These are phyloP conservation scores for Ambrosia hybrid DNA, from an alignment of 140 eudicot species.

Conservation along the genomic window DNA sequence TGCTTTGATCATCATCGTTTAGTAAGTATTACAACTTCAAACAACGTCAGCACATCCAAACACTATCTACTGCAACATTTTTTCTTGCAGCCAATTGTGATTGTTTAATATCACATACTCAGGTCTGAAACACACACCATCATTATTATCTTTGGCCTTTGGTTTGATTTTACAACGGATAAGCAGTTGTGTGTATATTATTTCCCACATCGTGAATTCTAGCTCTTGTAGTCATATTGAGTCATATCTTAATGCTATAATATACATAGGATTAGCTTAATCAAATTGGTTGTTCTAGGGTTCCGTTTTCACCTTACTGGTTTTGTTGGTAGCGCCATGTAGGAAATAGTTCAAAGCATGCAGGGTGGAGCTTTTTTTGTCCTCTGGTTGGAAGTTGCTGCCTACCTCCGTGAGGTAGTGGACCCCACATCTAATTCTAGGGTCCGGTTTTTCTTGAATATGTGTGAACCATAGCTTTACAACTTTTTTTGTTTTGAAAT, in stretches of 20 bases:
- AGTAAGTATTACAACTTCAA: too few species aligned
- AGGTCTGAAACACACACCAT: too few species aligned
- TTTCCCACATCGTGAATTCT: neutral
- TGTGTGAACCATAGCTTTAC: slow-evolving; percentile 18
- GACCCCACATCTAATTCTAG: slow-evolving; percentile 25
- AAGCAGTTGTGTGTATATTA: too few species aligned
- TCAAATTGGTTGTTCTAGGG: slow-evolving; percentile 23
- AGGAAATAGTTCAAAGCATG: slow-evolving; percentile 46
- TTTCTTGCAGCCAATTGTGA: too few species aligned
- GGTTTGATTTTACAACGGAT: too few species aligned
- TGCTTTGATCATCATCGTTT: too few species aligned
- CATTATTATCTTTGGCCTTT: too few species aligned
- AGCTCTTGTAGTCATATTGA: slow-evolving; percentile 4
- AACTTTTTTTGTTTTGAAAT: neutral
- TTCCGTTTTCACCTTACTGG: slow-evolving; percentile 21
- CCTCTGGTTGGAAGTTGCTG: slow-evolving; percentile 50
- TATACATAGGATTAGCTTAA: slow-evolving; percentile 12
- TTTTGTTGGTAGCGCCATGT: slow-evolving; percentile 41
- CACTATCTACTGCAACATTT: too few species aligned
- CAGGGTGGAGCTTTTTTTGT: slow-evolving; percentile 47
- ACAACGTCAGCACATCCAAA: too few species aligned
- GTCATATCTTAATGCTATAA: slow-evolving; percentile 18
- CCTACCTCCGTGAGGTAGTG: slow-evolving; percentile 50
- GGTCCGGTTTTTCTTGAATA: slow-evolving; percentile 18
- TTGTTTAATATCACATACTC: too few species aligned